Conservation (phyloP, 2,329 filamentous ascomycete genomes). For the Ramularia collo-cygni region DNA sequence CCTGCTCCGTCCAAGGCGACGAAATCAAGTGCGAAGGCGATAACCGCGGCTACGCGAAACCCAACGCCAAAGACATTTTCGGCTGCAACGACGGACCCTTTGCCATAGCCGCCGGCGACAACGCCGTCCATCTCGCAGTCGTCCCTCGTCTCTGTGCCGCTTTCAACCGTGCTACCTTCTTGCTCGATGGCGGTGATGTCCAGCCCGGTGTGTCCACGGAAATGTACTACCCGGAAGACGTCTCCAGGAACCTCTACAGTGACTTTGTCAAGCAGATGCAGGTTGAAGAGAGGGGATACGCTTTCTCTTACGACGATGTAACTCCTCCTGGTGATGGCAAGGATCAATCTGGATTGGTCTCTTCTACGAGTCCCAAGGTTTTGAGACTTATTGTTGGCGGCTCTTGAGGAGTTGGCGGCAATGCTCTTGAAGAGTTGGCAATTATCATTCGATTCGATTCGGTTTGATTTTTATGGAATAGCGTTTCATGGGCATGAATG, state of each 20-base stretch:
- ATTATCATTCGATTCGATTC: no score
- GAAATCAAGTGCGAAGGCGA: conserved; percentile 37
- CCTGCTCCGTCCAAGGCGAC: conserved; percentile 39
- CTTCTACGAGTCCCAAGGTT: conserved; percentile 35
- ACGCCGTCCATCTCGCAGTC: conserved; percentile 47
- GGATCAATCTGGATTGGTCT: conserved; percentile 47
- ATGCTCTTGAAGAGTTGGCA: no score
- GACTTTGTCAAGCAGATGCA: conserved; percentile 55
- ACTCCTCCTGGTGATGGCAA: conserved; percentile 26
- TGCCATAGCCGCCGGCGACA: conserved; percentile 34
- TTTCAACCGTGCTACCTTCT: conserved; percentile 65
- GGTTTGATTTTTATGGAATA: no score
- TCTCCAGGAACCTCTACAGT: conserved; percentile 48
- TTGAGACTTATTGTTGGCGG: conserved; percentile 46
- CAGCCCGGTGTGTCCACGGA: conserved; percentile 37
- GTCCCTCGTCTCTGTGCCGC: conserved; percentile 66
- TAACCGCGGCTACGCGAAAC: conserved; percentile 46
- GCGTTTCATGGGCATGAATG: no score
- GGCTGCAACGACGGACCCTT: conserved; percentile 60
- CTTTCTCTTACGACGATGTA: conserved; percentile 66
- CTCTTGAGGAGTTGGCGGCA: neutral
- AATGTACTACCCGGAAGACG: conserved; percentile 36
- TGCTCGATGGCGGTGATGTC: conserved; percentile 42
- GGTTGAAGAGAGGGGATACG: conserved; percentile 55
- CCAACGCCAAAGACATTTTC: conserved; percentile 57